These are phyloP conservation scores for Curvularia spicifera DNA, from an alignment of 2,329 filamentous ascomycete genomes.

Conservation along the genomic window DNA sequence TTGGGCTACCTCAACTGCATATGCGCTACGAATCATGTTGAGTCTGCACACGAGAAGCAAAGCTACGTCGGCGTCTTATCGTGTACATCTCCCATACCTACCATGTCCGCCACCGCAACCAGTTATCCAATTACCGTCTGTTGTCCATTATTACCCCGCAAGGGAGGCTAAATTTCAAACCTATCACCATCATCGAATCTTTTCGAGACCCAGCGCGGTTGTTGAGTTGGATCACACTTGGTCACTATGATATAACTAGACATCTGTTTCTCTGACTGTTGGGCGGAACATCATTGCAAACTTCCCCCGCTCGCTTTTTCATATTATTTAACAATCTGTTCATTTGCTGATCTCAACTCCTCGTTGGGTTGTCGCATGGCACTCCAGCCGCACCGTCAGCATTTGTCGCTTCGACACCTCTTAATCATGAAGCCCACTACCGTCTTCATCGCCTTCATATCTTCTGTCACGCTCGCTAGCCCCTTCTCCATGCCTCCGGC, in stretches of 20 bases:
- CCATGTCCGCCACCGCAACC: background rate
- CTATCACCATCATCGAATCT: background rate
- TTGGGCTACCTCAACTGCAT: background rate
- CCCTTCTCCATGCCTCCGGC: background rate
- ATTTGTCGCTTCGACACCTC: background rate
- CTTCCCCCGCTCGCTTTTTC: background rate
- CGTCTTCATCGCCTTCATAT: background rate
- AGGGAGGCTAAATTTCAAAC: background rate
- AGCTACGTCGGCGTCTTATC: background rate
- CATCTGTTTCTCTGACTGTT: background rate
- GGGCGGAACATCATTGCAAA: background rate
- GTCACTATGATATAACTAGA: background rate
- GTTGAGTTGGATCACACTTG: background rate
- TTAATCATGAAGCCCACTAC: slow-evolving; percentile 1
- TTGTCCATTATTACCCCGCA: background rate
- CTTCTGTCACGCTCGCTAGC: slow-evolving; percentile 1
- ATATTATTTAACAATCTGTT: background rate
- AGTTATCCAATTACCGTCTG: background rate
- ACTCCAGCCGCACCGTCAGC: background rate
- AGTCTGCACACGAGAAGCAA: background rate
- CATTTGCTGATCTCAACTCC: background rate
- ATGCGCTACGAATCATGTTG: background rate
- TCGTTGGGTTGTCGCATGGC: background rate
- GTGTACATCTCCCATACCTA: background rate
- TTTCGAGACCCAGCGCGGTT: background rate